Evolutionary conservation across 179 eudicot species (phyloP).

Genomic region (Heliamphora pulchella): DNA sequence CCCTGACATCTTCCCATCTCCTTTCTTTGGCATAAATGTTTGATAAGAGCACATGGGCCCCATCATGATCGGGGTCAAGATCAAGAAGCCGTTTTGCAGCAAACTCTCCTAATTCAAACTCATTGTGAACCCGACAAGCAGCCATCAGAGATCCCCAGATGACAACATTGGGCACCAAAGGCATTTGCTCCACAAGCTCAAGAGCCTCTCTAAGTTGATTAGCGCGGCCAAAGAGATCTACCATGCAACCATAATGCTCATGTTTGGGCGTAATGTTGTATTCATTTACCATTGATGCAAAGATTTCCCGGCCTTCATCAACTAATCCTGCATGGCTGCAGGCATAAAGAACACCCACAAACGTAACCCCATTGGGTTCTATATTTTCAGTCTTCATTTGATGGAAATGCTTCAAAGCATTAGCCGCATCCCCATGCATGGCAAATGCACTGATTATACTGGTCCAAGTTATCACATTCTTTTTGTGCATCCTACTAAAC

Average conservation of each 20-base stretch:
- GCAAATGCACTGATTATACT: slow-evolving; percentile 47
- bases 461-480: slow-evolving; percentile 54
- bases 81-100: slow-evolving; percentile 50
- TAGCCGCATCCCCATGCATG: slow-evolving; percentile 37
- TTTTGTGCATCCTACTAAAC: slow-evolving; percentile 29
- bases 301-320: slow-evolving; percentile 37
- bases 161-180: slow-evolving; percentile 46
- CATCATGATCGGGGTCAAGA: slow-evolving; percentile 48
- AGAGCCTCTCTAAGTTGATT: slow-evolving; percentile 42
- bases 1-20: slow-evolving; percentile 40
- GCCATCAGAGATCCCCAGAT: slow-evolving; percentile 60
- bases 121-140: slow-evolving; percentile 42
- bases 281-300: slow-evolving; percentile 36
- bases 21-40: slow-evolving; percentile 41
- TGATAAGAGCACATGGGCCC: slow-evolving; percentile 45
- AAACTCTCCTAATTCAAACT: slow-evolving; percentile 48
- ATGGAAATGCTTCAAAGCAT: slow-evolving; percentile 35
- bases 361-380: slow-evolving; percentile 46
- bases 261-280: slow-evolving; percentile 38
- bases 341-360: slow-evolving; percentile 54
- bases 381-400: slow-evolving; percentile 40
- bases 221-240: slow-evolving; percentile 51
- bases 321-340: slow-evolving; percentile 61
- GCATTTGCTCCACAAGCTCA: slow-evolving; percentile 46
- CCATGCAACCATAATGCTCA: slow-evolving; percentile 64